These are phyloP conservation scores for Suhomyces ambrosiae DNA, from an alignment of 1,139 yeast genomes.

Conservation along the genomic window DNA sequence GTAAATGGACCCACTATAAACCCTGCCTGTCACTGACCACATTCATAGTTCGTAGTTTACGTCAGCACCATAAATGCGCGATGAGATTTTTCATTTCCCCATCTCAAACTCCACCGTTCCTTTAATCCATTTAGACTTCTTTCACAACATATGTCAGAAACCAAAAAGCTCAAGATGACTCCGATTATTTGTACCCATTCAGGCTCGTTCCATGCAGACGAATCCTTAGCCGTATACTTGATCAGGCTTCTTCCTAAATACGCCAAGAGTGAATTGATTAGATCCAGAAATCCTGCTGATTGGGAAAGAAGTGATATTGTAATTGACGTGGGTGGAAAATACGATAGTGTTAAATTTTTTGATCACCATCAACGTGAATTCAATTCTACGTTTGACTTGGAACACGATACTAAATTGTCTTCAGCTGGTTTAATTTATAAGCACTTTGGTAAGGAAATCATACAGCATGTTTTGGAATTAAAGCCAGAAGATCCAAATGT, in stretches of 20 bases:
- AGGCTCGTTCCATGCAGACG: slow-evolving; percentile 97
- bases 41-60: too few relatives aligned
- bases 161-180: slow-evolving; percentile 26
- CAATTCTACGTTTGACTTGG: slow-evolving; percentile 37
- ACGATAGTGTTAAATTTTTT: slow-evolving; percentile 82
- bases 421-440: slow-evolving; percentile 94
- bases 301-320: slow-evolving; percentile 91
- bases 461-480: slow-evolving; percentile 44
- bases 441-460: slow-evolving; percentile 86
- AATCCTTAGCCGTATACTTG: slow-evolving; percentile 92
- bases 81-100: neutral
- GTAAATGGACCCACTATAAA: too few relatives aligned
- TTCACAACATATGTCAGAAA: slow-evolving; percentile 12
- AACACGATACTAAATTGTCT: slow-evolving; percentile 69
- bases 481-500: slow-evolving; percentile 42
- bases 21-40: too few relatives aligned
- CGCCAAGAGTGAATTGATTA: slow-evolving; percentile 64
- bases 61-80: too few relatives aligned
- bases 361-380: slow-evolving; percentile 92
- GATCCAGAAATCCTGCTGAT: slow-evolving; percentile 80
- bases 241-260: slow-evolving; percentile 71
- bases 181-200: slow-evolving; percentile 83
- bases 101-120: neutral
- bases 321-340: slow-evolving; percentile 93
- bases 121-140: neutral